Evolutionary conservation across 1,284 basidiomycete genomes (phyloP), one percentile per base, ranked within the genome.

Genomic region (Athelia psychrophila): DNA sequence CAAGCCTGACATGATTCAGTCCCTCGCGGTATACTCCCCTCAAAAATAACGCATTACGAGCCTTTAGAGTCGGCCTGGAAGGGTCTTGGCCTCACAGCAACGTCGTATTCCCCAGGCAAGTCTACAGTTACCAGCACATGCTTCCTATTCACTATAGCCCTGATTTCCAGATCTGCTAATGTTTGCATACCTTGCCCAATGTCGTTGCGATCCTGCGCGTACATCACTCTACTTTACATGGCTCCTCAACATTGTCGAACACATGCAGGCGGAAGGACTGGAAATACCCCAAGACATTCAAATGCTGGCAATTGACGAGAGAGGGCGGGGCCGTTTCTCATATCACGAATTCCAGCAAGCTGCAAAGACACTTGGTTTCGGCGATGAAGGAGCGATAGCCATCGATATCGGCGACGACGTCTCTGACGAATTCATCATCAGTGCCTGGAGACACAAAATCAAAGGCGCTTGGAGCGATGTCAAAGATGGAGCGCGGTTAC

Each of bases 111-210:
- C 10, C 67, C 78, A 42, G 83, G 88, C 88, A 59, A 52, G 72
- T 53, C 27, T 13, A 3, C 6, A 8, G 51, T 30, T 44, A 36
- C 42, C 12, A 27, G 36, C 47, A 52, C 49, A 53, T 45, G 30
- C 35, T 33, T 27, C 19, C 48, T 55, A 22, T 22, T 51, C 19
- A 48, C 42, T 55, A 24, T 51, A 40, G 38, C 24, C 51, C 44
- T 30, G 6, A 30, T 13, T 30, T 33, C 27, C 54, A 91, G 89
- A 86, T 23, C 70, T 88, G 6, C 74, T 92, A 47, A 72, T 72
- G n/a, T 91, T 88, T 62, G 87, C 82, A 0, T 92, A 91, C 61
- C 69, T 84, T 50, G 83, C 86, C 0, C 88, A 91, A 65, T 86
- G 83, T 60, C 85, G 88, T 52, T 92, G 89, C 64, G 82, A 90